Percentiles rank a stretch among this genome's conserved stretches.
phyloP scores from a whole-genome alignment of 2,329 filamentous ascomycete species.

The Paraphaeosphaeria minitans region DNA sequence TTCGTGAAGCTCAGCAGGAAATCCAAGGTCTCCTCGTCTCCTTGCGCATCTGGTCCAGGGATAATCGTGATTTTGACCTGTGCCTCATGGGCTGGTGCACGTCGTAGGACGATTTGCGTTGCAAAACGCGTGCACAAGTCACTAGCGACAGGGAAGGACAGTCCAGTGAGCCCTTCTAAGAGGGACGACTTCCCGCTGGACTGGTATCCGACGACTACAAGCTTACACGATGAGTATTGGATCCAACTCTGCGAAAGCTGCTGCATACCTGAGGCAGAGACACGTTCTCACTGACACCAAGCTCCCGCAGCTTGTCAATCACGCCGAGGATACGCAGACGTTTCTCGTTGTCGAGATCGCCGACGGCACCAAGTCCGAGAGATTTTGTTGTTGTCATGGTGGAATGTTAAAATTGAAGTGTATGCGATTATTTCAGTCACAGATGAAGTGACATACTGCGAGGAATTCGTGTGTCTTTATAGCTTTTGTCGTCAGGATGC shows the following conservation, averaged over 20 bases:
- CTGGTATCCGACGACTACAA: slow-evolving; percentile 15
- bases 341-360: slow-evolving; percentile 19
- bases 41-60: slow-evolving; percentile 12
- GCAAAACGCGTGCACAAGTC: slow-evolving; percentile 17
- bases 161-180: slow-evolving; percentile 14
- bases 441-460: neutral
- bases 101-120: slow-evolving; percentile 17
- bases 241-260: neutral
- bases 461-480: neutral
- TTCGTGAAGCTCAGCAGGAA: slow-evolving; percentile 9
- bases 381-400: slow-evolving; percentile 7
- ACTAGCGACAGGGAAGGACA: slow-evolving; percentile 16
- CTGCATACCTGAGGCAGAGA: slow-evolving; percentile 15
- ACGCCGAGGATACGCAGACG: slow-evolving; percentile 19
- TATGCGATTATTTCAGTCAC: neutral
- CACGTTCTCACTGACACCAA: slow-evolving; percentile 15
- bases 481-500: neutral
- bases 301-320: slow-evolving; percentile 20
- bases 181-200: slow-evolving; percentile 18
- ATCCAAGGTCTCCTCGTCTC: slow-evolving; percentile 8
- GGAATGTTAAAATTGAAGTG: neutral
- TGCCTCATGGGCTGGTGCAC: slow-evolving; percentile 7
- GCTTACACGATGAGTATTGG: slow-evolving; percentile 5
- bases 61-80: slow-evolving; percentile 13
- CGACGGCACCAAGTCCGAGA: slow-evolving; percentile 9